Evolutionary conservation across 2,329 filamentous ascomycete species (phyloP).

Genomic region (Trichophyton schoenleinii): DNA sequence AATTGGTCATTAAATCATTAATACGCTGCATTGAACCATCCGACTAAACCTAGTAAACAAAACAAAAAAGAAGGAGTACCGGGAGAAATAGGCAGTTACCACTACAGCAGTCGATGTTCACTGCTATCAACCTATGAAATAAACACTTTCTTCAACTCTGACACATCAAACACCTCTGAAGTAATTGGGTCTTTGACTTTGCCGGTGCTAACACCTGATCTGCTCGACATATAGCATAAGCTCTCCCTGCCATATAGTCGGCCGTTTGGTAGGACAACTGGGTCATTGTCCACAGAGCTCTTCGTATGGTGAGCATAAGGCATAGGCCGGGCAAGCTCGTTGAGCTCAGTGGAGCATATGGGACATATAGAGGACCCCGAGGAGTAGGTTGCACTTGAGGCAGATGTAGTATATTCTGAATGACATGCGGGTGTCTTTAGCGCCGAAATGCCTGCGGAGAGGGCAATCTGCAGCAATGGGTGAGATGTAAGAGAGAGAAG

Average conservation of each 20-base stretch:
- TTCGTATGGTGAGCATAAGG: slow-evolving; percentile 93
- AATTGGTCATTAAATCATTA: not conserved
- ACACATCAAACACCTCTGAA: slow-evolving; percentile 51
- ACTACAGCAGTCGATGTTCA: not conserved
- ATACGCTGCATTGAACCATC: not conserved
- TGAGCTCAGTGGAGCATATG: slow-evolving; percentile 91
- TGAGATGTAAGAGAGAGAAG: slow-evolving; percentile 70
- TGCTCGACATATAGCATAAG: slow-evolving; percentile 64
- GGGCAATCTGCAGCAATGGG: slow-evolving; percentile 78
- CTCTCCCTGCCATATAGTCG: slow-evolving; percentile 68
- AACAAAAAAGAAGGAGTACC: not conserved
- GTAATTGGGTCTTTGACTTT: slow-evolving; percentile 68
- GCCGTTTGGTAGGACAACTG: slow-evolving; percentile 75
- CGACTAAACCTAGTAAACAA: not conserved
- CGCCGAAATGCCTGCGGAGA: slow-evolving; percentile 81
- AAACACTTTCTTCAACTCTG: slow-evolving; percentile 71
- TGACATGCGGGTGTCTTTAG: slow-evolving; percentile 94
- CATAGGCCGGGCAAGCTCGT: slow-evolving; percentile 74
- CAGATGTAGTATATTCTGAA: slow-evolving; percentile 48
- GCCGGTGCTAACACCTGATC: slow-evolving; percentile 50
- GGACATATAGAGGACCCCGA: slow-evolving; percentile 67
- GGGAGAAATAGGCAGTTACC: no score
- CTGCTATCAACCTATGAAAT: slow-evolving; percentile 49
- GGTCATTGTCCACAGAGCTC: slow-evolving; percentile 79
- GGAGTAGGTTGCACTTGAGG: slow-evolving; percentile 41